phyloP scores from a whole-genome alignment of 331 rosid genomes.

The Prunus yedoensis region DNA sequence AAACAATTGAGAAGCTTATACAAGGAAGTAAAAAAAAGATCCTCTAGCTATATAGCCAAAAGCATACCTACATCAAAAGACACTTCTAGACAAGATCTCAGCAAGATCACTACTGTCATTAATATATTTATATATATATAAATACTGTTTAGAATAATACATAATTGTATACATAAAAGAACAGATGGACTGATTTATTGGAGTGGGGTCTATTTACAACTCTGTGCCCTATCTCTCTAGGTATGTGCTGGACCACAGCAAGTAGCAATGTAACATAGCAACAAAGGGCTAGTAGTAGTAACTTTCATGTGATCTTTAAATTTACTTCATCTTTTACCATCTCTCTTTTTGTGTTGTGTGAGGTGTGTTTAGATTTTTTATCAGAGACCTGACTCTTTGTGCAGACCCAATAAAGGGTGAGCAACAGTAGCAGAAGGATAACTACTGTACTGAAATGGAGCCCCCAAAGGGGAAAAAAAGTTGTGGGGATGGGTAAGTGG shows the following conservation, averaged over 20 bases:
- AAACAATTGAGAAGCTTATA: conserved; percentile 57
- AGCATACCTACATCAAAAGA: conserved; percentile 55
- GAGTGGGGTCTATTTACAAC: conserved; percentile 38
- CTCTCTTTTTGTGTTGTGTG: conserved; percentile 6
- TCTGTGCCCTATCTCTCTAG: conserved; percentile 25
- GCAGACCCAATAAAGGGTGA: conserved; percentile 2
- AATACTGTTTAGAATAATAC: conserved; percentile 80
- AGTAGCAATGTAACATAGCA: conserved; percentile 34
- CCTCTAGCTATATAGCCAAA: conserved; percentile 64
- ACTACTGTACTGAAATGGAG: conserved; percentile 8
- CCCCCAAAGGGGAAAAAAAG: background rate
- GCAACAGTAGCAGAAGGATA: conserved; percentile 11
- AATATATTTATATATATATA: conserved; percentile 32
- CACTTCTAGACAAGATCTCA: conserved; percentile 53
- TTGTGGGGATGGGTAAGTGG: conserved; percentile 2
- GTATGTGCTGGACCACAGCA: conserved; percentile 44
- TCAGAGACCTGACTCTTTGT: background rate
- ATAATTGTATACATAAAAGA: conserved; percentile 55
- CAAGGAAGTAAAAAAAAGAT: conserved; percentile 25
- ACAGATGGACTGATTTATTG: conserved; percentile 55
- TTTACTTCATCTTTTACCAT: conserved; percentile 2
- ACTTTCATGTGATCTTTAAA: conserved; percentile 23
- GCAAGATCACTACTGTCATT: conserved; percentile 42
- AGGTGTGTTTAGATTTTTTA: background rate
- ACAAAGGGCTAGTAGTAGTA: conserved; percentile 19